Base-by-base conservation (phyloP, 495 filamentous ascomycete species). In the Xylaria palmicola region DNA sequence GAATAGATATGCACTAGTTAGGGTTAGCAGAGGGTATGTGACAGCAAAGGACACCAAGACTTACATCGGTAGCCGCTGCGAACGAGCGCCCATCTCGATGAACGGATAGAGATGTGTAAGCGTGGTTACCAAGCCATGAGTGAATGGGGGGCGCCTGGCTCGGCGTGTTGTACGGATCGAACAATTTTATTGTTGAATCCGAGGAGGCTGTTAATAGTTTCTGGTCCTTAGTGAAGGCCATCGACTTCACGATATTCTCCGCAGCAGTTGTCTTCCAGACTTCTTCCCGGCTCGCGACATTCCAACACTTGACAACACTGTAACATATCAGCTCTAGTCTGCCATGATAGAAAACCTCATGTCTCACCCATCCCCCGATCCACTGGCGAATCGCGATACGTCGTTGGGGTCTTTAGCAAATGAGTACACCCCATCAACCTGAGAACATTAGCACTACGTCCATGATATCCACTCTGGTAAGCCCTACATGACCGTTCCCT, bases 301-400 rank as follows among this genome's bases (percentile, higher is more conserved):
- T 87, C 94, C 95, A 98, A 41, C 97, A 90, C 71, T 98, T 98
- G 41, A 97, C 82, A 13, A 97, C 84, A 59, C 93, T 92, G 67
- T 93, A 19, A 61, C 15, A 20, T n/a, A n/a, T 61, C 9, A 61
- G 50, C 19, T 45, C 41, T 4, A 3, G 4, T 37, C 20, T 4
- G 20, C 12, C 5, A 43, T n/a, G 7, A 48, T 44, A 10, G 10
- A 20, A 2, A 19, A 19, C 4, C 15, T 39, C 22, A 19, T n/a
- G 24, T 47, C 59, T 40, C 12, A 61, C 59, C 59, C 59, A 48
- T 61, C 59, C 39, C 59, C 59, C 17, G 59, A 61, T n/a, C 59
- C 59, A 24, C 59, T 61, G 6, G 59, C 59, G 24, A 61, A 61
- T 32, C 59, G 39, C n/a, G 59, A 47, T 7, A 89, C 76, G n/a